phyloP scores from a whole-genome alignment of 768 basidiomycete species.

The Pulveroboletus sp. region DNA sequence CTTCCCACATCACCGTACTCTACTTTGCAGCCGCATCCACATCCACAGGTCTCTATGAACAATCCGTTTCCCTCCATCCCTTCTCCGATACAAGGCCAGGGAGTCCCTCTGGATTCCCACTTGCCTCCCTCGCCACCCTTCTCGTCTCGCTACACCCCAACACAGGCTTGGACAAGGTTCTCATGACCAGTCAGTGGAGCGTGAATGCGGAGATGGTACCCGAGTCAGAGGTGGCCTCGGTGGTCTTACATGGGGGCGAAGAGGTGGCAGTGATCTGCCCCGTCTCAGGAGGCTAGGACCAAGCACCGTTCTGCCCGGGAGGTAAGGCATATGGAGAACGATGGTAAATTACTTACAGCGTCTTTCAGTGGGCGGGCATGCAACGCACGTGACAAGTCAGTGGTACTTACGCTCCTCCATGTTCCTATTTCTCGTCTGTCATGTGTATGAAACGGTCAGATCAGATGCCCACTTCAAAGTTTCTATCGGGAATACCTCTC shows the following conservation, averaged over 20 bases:
- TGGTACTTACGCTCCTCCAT: too few relatives aligned
- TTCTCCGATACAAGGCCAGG: neutral
- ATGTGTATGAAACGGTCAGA: too few relatives aligned
- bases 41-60: constrained; percentile 54
- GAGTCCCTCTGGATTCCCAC: constrained; percentile 36
- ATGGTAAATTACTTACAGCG: too few relatives aligned
- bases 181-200: constrained; percentile 70
- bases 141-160: constrained; percentile 56
- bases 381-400: too few relatives aligned
- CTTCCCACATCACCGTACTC: constrained; percentile 39
- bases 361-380: too few relatives aligned
- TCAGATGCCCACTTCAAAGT: too few relatives aligned
- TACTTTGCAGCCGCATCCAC: constrained; percentile 70
- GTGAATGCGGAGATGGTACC: constrained; percentile 80
- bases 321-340: too few relatives aligned
- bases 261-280: constrained; percentile 80
- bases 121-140: constrained; percentile 47
- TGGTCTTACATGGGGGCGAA: constrained; percentile 63
- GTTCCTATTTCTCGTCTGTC: too few relatives aligned
- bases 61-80: constrained; percentile 47
- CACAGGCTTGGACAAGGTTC: constrained; percentile 47
- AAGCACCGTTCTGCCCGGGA: too few relatives aligned
- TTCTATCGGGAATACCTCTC: neutral
- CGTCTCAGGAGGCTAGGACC: constrained; percentile 73
- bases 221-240: constrained; percentile 37